These are phyloP conservation scores for Phaseolus lunatus DNA, from an alignment of 306 rosid genomes.

Conservation along the genomic window DNA sequence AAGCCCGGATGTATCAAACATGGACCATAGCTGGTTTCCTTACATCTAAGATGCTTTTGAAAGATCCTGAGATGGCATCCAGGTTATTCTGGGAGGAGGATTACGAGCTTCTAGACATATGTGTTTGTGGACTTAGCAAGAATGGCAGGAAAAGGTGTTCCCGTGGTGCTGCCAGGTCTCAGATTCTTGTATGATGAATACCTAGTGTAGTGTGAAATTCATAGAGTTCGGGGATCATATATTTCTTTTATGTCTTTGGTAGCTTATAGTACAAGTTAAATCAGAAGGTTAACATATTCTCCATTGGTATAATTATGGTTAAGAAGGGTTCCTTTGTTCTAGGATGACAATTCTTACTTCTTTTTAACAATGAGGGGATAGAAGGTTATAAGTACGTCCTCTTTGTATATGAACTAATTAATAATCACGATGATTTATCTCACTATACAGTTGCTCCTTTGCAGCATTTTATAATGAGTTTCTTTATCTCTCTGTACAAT, in stretches of 20 bases:
- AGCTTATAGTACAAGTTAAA: neutral
- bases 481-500: neutral
- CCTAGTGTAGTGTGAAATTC: conserved; percentile 3
- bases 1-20: conserved; percentile 73
- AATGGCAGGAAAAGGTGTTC: conserved; percentile 69
- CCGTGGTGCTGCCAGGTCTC: conserved; percentile 60
- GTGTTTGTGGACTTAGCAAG: conserved; percentile 76
- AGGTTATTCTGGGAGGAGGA: conserved; percentile 89
- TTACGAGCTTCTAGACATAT: conserved; percentile 75
- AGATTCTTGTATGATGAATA: conserved; percentile 47
- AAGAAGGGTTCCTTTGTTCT: conserved; percentile 13
- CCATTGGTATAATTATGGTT: conserved; percentile 19
- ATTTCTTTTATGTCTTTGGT: neutral
- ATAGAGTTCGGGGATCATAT: conserved; percentile 20
- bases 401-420: conserved; percentile 30
- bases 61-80: conserved; percentile 78
- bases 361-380: neutral
- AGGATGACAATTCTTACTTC: conserved; percentile 17
- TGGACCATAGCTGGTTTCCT: conserved; percentile 87
- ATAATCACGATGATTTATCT: conserved; percentile 21
- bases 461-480: conserved; percentile 1
- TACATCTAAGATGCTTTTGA: conserved; percentile 76
- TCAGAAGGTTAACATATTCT: neutral
- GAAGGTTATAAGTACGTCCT: conserved; percentile 25
- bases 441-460: conserved; percentile 10